phyloP scores from a whole-genome alignment of 306 rosid species.

The Acacia melanoxylon region DNA sequence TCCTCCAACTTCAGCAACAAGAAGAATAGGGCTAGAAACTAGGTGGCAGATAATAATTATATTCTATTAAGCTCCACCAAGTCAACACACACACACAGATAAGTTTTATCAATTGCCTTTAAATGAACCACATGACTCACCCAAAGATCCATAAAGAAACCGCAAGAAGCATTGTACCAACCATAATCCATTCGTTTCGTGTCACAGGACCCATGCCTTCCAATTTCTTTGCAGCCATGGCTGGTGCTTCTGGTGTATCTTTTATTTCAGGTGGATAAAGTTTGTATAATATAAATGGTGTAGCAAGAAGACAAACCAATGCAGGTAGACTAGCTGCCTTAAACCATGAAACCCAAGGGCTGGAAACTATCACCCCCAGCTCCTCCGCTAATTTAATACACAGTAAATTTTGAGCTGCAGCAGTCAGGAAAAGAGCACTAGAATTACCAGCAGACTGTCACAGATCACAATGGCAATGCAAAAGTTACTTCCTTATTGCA shows the following conservation, averaged over 20 bases:
- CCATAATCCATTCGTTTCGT: slow-evolving; percentile 79
- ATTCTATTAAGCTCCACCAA: neutral
- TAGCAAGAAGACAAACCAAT: slow-evolving; percentile 60
- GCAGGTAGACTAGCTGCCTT: slow-evolving; percentile 93
- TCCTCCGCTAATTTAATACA: slow-evolving; percentile 88
- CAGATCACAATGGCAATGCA: slow-evolving; percentile 43
- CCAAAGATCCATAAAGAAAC: slow-evolving; percentile 95
- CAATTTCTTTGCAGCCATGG: slow-evolving; percentile 75
- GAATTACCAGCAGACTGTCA: slow-evolving; percentile 91
- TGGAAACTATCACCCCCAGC: slow-evolving; percentile 72
- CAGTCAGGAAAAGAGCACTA: slow-evolving; percentile 98
- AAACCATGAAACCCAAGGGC: slow-evolving; percentile 92
- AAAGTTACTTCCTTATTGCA: slow-evolving; percentile 37
- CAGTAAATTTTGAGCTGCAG: slow-evolving; percentile 96
- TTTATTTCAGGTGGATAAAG: slow-evolving; percentile 89
- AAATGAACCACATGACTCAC: slow-evolving; percentile 44
- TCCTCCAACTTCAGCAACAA: neutral
- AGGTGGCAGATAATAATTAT: neutral
- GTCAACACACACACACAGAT: slow-evolving; percentile 14
- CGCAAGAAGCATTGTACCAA: slow-evolving; percentile 88
- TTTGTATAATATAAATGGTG: slow-evolving; percentile 82
- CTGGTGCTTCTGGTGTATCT: slow-evolving; percentile 97
- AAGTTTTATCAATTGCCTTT: neutral
- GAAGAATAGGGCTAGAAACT: slow-evolving; percentile 15
- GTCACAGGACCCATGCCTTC: slow-evolving; percentile 87